These are phyloP conservation scores for Xylariaceae sp. DNA, from an alignment of 2,329 filamentous ascomycete genomes.

Conservation along the genomic window DNA sequence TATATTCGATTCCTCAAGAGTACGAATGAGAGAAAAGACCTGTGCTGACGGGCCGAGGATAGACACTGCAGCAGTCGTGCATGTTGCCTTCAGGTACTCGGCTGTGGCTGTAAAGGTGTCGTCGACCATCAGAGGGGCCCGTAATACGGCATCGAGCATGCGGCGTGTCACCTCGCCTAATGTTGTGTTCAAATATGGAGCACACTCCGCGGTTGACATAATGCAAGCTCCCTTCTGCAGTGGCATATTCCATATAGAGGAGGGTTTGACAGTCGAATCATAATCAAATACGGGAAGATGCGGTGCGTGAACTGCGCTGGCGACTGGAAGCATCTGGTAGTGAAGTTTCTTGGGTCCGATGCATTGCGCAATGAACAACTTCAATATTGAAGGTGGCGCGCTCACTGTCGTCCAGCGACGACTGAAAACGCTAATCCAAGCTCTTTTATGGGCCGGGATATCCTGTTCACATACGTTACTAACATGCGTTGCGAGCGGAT, in stretches of 20 bases:
- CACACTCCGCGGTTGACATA: slow-evolving; percentile 13
- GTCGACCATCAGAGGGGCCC: slow-evolving; percentile 10
- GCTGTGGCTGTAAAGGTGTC: slow-evolving; percentile 9
- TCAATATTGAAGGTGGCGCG: slow-evolving; percentile 14
- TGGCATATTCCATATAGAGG: slow-evolving; percentile 17
- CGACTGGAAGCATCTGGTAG: slow-evolving; percentile 8
- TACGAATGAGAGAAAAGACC: not conserved
- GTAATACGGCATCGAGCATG: slow-evolving; percentile 9
- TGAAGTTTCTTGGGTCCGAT: not conserved
- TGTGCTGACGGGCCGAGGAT: slow-evolving; percentile 17
- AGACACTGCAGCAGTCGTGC: slow-evolving; percentile 7
- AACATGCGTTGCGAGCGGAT: not conserved
- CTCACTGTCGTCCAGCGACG: slow-evolving; percentile 15
- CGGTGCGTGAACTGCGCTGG: slow-evolving; percentile 15
- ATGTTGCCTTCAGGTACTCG: slow-evolving; percentile 8
- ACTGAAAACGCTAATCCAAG: slow-evolving; percentile 17
- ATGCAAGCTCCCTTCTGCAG: slow-evolving; percentile 15
- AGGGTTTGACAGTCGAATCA: slow-evolving; percentile 3
- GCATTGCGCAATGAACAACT: slow-evolving; percentile 9
- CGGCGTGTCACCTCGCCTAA: slow-evolving; percentile 12
- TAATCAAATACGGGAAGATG: slow-evolving; percentile 14
- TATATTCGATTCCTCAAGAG: slow-evolving; percentile 6
- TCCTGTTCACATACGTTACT: slow-evolving; percentile 9
- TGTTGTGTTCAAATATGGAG: slow-evolving; percentile 8
- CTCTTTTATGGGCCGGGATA: slow-evolving; percentile 11